phyloP scores from a whole-genome alignment of 306 rosid species.

The Trichosanthes truncata region DNA sequence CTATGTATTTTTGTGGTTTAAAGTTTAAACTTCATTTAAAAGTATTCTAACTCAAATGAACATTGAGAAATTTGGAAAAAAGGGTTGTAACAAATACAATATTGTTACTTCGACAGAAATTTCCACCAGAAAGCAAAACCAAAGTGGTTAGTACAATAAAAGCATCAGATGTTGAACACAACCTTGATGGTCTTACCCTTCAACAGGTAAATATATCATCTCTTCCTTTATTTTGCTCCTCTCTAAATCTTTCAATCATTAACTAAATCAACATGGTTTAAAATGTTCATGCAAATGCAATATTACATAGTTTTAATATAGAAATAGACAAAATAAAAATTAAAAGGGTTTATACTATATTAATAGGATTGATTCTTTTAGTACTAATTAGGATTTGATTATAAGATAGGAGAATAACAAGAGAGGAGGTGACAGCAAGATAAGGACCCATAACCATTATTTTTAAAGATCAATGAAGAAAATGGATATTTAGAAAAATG shows the following conservation, averaged over 20 bases:
- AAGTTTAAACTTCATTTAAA: background rate
- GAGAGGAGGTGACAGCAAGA: too few relatives aligned
- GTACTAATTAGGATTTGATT: too few relatives aligned
- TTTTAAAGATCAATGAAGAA: too few relatives aligned
- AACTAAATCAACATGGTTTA: background rate
- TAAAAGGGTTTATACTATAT: too few relatives aligned
- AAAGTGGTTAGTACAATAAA: slow-evolving; percentile 38
- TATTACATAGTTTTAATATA: too few relatives aligned
- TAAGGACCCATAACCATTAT: too few relatives aligned
- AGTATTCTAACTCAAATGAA: background rate
- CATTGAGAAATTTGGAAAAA: background rate
- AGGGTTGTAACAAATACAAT: background rate
- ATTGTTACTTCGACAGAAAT: slow-evolving; percentile 21
- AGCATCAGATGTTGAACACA: slow-evolving; percentile 32
- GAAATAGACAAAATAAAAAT: too few relatives aligned
- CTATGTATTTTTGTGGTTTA: background rate
- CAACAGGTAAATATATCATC: slow-evolving; percentile 22
- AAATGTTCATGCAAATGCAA: background rate
- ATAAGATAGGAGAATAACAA: too few relatives aligned
- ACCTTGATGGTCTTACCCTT: slow-evolving; percentile 51
- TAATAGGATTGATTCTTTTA: too few relatives aligned
- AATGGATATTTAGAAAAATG: too few relatives aligned
- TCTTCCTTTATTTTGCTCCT: background rate
- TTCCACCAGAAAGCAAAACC: slow-evolving; percentile 43
- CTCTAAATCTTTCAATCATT: background rate